phyloP scores from a whole-genome alignment of 2,329 filamentous ascomycete genomes.

The Colletotrichum viniferum region DNA sequence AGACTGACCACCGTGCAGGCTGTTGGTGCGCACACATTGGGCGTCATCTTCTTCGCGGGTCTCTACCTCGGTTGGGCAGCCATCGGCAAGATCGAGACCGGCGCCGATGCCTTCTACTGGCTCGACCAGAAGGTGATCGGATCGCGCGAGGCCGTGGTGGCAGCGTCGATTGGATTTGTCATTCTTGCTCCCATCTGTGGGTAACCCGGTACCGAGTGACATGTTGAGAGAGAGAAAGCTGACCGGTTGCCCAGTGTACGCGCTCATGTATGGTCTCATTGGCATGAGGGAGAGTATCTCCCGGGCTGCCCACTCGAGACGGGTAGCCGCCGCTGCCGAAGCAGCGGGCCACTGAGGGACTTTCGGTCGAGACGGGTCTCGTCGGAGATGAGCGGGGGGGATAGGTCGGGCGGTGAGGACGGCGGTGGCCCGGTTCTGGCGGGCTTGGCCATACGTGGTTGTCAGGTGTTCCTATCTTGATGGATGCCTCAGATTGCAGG shows the following conservation, averaged over 20 bases:
- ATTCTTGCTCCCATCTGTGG: conserved; percentile 48
- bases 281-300: conserved; percentile 49
- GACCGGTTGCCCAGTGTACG: conserved; percentile 42
- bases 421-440: conserved; percentile 18
- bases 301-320: conserved; percentile 11
- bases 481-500: conserved; percentile 9
- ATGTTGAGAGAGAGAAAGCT: neutral
- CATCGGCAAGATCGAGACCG: conserved; percentile 50
- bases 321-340: conserved; percentile 15
- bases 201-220: conserved; percentile 26
- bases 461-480: neutral
- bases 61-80: conserved; percentile 56
- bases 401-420: conserved; percentile 18
- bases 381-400: conserved; percentile 19
- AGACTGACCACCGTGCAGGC: conserved; percentile 36
- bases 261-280: conserved; percentile 53
- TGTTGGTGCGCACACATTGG: conserved; percentile 46
- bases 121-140: conserved; percentile 49
- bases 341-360: conserved; percentile 19
- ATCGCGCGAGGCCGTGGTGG: conserved; percentile 46
- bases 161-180: conserved; percentile 50
- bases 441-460: conserved; percentile 16
- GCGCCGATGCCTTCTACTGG: conserved; percentile 55
- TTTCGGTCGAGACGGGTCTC: conserved; percentile 21
- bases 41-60: conserved; percentile 43